Conservation (phyloP, 2,329 filamentous ascomycete species). For the Helminthosporium solani region DNA sequence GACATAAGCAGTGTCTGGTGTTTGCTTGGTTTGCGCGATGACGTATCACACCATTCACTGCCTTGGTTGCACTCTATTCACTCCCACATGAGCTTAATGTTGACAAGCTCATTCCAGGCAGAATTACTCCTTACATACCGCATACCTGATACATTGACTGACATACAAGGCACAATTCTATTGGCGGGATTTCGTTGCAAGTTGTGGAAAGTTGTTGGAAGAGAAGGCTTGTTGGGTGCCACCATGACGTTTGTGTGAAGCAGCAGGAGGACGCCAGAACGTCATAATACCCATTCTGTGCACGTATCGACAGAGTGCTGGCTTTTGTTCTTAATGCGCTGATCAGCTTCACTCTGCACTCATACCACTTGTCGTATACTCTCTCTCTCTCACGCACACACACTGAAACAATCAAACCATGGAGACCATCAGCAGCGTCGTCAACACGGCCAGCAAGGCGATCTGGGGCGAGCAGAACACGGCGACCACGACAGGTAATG, state of each 20-base stretch:
- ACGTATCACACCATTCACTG: not conserved
- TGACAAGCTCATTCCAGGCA: not conserved
- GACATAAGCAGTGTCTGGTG: not conserved
- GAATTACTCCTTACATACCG: not conserved
- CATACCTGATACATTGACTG: not conserved
- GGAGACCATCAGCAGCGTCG: slow-evolving; percentile 43
- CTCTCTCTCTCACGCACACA: not conserved
- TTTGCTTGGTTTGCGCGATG: not conserved
- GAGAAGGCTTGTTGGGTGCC: not conserved
- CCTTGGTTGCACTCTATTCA: not conserved
- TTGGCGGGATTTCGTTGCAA: not conserved
- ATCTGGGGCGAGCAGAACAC: slow-evolving; percentile 40
- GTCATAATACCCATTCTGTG: too few species aligned
- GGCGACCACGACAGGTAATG: slow-evolving; percentile 37
- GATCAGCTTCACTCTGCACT: too few species aligned
- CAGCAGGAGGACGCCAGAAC: not conserved
- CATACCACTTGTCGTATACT: not conserved
- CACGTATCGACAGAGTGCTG: too few species aligned
- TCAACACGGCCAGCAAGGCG: slow-evolving; percentile 35
- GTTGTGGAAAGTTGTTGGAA: not conserved
- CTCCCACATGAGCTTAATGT: too few species aligned
- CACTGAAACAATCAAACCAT: slow-evolving; percentile 17
- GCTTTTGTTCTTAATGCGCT: too few species aligned
- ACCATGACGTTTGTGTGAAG: not conserved
- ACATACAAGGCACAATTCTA: not conserved